Evolutionary conservation across 1,284 basidiomycete genomes (phyloP), one percentile per base, ranked within the genome.

Genomic region (Naganishia cerealis): DNA sequence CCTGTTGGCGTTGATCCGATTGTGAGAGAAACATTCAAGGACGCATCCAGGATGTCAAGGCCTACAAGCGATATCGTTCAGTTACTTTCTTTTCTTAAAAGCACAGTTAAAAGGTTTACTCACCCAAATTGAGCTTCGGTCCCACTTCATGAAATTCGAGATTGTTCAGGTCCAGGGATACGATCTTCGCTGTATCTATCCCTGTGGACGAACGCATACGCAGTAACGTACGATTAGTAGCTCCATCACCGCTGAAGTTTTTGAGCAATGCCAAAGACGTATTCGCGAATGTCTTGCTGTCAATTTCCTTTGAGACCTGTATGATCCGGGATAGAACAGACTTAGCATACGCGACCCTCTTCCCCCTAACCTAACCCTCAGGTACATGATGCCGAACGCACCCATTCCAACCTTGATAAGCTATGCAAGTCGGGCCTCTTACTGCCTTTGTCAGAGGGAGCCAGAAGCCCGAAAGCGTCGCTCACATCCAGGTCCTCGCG

Each of bases 381-480:
- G 54, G 15, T 16, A 18, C 29, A 16, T 26, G 29, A 2, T 33
- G 29, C 29, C 6, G 29, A 10, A 50, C 33, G 42, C 24, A 67
- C 66, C 66, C 66, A 67, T 62, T 67, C 66, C 16, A 54, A 21
- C 29, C 66, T 55, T 3, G 56, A 58, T 7, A 57, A 13, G 18
- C 39, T 53, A 29, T 53, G 52, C 18, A 61, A 40, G 36, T 67
- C 66, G n/a, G 58, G 3, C 46, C 56, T 62, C n/a, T 46, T 61
- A 18, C 29, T 39, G 29, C n/a, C 36, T 10, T 56, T 33, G 26
- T 57, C 58, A 5, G 58, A 18, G 16, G 66, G 42, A 40, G 57
- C 29, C 18, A 67, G 36, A 10, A 26, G 21, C n/a, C 18, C 58
- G 26, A 67, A 67, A 12, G 66, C 66, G 33, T 62, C 58, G 42